Base-by-base conservation (phyloP, 31 red algal species). In the Asparagopsis taxiformis region DNA sequence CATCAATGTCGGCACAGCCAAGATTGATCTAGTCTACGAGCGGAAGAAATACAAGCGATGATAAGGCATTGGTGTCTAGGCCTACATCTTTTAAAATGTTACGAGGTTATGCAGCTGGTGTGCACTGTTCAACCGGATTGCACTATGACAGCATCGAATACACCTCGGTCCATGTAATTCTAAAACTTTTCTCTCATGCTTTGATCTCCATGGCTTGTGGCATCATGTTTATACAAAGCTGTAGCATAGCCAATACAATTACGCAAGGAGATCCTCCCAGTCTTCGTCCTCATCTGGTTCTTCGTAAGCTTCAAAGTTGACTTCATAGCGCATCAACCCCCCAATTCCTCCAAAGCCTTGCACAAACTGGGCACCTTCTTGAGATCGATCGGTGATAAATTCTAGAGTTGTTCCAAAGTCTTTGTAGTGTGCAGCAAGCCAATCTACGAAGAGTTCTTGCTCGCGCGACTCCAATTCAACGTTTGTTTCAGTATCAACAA, bases 261-360 rank as follows among this genome's bases (percentile, higher is more conserved):
- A 90, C 52, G 66, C 75, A 26, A 80, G 61, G 16, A 90, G 65
- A 71, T 91, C 77, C 61, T 91, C 94, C 81, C 63, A 87, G 54
- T 93, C 95, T 21, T 98, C 95, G 62, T 91, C 84, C 63, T 94
- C 90, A 19, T 93, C 89, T 29, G 79, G 90, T 51, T 98, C 86
- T 30, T 77, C 90, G 34, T 77, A 87, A 25, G 59, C 77, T 55
- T 77, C 87, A 37, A 91, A 85, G 75, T 98, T 86, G 30, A 98
- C 80, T 55, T 94, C 87, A 37, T 95, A 99, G n/a, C 96, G 96
- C 72, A 99, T 83, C 10, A 99, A 50, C 16, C 91, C 96, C 7
- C 96, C 96, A 68, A 99, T 95, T 29, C 96, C 96, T 52, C 96
- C 96, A 63, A 99, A 99, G 28, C 96, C 96, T 34, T 90, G 73